Evolutionary conservation across 1,284 basidiomycete species (phyloP).

Genomic region (Sporisorium reilianum): DNA sequence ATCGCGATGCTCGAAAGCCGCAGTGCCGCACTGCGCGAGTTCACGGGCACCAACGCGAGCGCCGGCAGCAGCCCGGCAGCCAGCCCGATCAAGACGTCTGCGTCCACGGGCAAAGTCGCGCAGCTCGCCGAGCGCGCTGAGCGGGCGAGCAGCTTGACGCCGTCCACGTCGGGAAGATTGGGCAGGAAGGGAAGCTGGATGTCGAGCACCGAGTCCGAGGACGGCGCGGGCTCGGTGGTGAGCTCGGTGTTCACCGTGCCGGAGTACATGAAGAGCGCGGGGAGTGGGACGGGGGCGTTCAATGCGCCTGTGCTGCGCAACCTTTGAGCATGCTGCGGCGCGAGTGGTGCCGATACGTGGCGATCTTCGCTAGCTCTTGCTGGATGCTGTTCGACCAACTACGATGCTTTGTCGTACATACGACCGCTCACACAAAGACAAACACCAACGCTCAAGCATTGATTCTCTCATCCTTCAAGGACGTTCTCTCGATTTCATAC

Average conservation of each 20-base stretch:
- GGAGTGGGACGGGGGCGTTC: constrained; percentile 24
- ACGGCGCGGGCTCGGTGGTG: constrained; percentile 15
- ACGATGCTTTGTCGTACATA: neutral
- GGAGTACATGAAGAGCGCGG: constrained; percentile 43
- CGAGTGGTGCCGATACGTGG: too few relatives aligned
- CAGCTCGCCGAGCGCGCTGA: constrained; percentile 20
- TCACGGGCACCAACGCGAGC: constrained; percentile 15
- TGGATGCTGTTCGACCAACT: neutral
- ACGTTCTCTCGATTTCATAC: neutral
- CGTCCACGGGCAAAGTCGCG: constrained; percentile 17
- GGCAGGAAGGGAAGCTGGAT: constrained; percentile 36
- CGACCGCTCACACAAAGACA: neutral
- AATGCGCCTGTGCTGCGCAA: constrained; percentile 51
- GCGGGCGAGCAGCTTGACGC: constrained; percentile 11
- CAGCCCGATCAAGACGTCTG: constrained; percentile 5
- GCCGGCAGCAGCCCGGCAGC: constrained; percentile 13
- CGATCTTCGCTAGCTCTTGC: neutral
- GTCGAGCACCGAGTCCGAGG: constrained; percentile 35
- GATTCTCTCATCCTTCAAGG: neutral
- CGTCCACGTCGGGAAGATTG: constrained; percentile 12
- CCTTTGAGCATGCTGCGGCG: neutral
- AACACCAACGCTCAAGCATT: neutral
- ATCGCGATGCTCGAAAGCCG: constrained; percentile 61
- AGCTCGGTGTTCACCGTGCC: constrained; percentile 33
- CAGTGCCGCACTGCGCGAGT: constrained; percentile 46